Percentiles rank a stretch among this genome's conserved stretches.
Conservation (phyloP, 2,329 filamentous ascomycete species). For the Amylocarpus encephaloides region DNA sequence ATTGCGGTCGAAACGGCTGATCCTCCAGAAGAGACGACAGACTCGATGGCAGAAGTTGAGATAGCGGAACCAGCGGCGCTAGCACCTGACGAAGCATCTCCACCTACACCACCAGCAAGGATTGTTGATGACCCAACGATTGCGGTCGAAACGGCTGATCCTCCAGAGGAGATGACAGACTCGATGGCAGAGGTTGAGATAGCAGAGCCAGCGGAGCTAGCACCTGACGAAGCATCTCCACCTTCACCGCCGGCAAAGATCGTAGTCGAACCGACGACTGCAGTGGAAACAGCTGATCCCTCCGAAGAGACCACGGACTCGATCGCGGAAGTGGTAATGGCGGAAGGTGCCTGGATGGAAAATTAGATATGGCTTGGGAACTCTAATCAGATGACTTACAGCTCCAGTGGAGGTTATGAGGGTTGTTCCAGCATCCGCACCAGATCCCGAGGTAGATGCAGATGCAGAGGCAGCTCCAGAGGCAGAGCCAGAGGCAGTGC, state of each 20-base stretch:
- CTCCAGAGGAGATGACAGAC: constrained; percentile 18
- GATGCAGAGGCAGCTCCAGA: too few relatives aligned
- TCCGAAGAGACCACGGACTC: constrained; percentile 13
- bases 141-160: constrained; percentile 16
- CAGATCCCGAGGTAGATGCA: background rate
- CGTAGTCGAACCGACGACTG: constrained; percentile 17
- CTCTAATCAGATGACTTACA: background rate
- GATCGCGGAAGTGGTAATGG: constrained; percentile 20
- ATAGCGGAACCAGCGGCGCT: constrained; percentile 15
- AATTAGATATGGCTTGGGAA: background rate
- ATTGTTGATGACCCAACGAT: constrained; percentile 24
- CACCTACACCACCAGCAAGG: constrained; percentile 10
- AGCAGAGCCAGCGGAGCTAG: constrained; percentile 9
- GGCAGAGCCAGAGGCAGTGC: background rate
- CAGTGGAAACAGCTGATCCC: constrained; percentile 12
- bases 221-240: constrained; percentile 5
- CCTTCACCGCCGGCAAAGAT: constrained; percentile 13
- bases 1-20: constrained; percentile 20
- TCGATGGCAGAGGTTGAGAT: constrained; percentile 23
- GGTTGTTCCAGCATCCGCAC: background rate
- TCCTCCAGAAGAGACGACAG: constrained; percentile 18
- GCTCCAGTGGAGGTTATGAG: background rate
- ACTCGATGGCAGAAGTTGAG: constrained; percentile 23
- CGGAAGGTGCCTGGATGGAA: constrained; percentile 7
- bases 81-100: constrained; percentile 1